Percentiles rank a stretch among this genome's conserved stretches.
These are phyloP conservation scores for Leptographium radiaticola DNA, from an alignment of 2,329 filamentous ascomycete species.

Conservation along the genomic window DNA sequence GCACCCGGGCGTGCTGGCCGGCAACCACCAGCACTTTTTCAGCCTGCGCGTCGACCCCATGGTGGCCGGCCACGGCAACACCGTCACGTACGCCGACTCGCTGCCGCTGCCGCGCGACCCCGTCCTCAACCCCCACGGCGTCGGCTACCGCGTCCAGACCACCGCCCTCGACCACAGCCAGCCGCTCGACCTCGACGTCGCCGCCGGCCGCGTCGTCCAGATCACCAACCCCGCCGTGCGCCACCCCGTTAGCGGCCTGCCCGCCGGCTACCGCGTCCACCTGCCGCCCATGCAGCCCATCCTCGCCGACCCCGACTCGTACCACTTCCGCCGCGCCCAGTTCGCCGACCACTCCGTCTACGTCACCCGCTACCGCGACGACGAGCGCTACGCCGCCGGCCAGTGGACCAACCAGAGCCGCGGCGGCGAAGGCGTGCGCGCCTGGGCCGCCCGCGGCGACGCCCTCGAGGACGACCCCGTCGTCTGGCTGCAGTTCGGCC, in stretches of 20 bases:
- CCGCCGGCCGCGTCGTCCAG: conserved; percentile 35
- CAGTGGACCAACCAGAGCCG: conserved; percentile 33
- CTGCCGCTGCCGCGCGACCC: conserved; percentile 26
- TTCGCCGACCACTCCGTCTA: conserved; percentile 31
- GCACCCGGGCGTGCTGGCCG: conserved; percentile 48
- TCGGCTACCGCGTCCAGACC: conserved; percentile 29
- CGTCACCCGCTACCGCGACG: conserved; percentile 30
- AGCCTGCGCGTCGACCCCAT: conserved; percentile 50
- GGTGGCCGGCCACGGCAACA: conserved; percentile 29
- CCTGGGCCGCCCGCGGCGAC: conserved; percentile 24
- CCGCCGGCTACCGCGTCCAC: conserved; percentile 32
- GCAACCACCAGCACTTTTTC: conserved; percentile 62
- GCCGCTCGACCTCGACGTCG: conserved; percentile 39
- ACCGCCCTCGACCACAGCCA: conserved; percentile 28
- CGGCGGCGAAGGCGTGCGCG: conserved; percentile 23
- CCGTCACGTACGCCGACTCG: conserved; percentile 28
- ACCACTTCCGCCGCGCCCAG: conserved; percentile 26
- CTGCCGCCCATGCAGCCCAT: conserved; percentile 32
- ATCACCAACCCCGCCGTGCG: conserved; percentile 29
- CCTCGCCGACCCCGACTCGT: conserved; percentile 25
- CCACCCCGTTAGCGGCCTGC: conserved; percentile 29
- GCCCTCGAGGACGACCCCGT: conserved; percentile 27
- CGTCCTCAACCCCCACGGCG: conserved; percentile 36
- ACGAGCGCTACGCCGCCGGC: conserved; percentile 29
- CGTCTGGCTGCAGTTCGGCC: conserved; percentile 44